phyloP scores from a whole-genome alignment of 768 basidiomycete genomes.

The Dioszegia crocea region DNA sequence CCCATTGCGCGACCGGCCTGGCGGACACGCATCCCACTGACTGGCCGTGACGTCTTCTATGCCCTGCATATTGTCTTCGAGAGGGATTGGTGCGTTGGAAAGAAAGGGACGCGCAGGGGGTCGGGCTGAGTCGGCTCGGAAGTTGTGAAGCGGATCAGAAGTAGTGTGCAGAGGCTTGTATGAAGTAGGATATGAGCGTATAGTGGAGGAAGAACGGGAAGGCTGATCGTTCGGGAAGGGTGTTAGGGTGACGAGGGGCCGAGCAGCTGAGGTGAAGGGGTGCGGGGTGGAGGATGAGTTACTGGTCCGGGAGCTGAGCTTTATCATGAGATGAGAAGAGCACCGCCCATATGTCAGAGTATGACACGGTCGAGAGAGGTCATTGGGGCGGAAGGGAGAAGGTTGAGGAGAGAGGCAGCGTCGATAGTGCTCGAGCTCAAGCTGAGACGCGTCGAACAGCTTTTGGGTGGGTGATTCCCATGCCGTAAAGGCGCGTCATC shows the following conservation, averaged over 20 bases:
- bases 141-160: neutral
- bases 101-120: neutral
- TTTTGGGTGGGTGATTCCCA: too few species aligned
- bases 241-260: neutral
- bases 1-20: neutral
- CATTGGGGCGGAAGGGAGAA: too few species aligned
- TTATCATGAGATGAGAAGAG: too few species aligned
- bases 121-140: neutral
- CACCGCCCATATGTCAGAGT: neutral
- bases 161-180: neutral
- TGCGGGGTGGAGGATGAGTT: neutral
- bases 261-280: neutral
- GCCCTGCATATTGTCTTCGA: neutral
- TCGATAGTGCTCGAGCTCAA: too few species aligned
- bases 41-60: conserved; percentile 4
- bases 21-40: conserved; percentile 7
- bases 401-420: too few species aligned
- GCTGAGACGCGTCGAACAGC: too few species aligned
- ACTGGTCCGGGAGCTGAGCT: too few species aligned
- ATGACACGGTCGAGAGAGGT: too few species aligned
- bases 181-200: neutral
- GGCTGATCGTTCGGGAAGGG: neutral
- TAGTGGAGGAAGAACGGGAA: neutral
- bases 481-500: too few species aligned
- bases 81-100: neutral